Base-by-base conservation (phyloP, 1,139 yeast genomes). In the Saccharomyces hybrid region DNA sequence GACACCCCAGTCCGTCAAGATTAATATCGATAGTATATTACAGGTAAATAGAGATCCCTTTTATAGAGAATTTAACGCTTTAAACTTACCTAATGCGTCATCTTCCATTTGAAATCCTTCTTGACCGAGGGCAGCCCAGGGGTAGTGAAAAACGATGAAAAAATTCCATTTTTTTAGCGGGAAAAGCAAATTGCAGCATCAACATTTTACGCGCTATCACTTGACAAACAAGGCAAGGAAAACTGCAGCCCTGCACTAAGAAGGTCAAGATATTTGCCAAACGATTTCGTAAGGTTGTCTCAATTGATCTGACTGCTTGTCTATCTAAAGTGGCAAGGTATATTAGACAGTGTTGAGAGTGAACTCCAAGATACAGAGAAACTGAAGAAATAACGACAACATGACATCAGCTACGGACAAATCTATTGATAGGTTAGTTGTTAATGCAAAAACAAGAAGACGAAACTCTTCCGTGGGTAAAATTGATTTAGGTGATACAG, bases 31-130 rank as follows among this genome's bases (percentile, higher is more conserved):
- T 9, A 29, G 31, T 5, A 9, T 13, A 9, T 5, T 26, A 26
- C 31, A 29, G 13, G 5, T 9, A 29, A 29, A 29, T 84, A 44
- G 95, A 93, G 47, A 69, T 90, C 5, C 2, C 13, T 9, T 5
- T 29, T 9, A 29, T 29, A 29, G 31, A 29, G 13, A 13, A 29
- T 8, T 13, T 28, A 28, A 3, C 20, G 8, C 11, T 9, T 7
- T 9, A 6, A 14, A 8, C 23, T 14, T 34, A 16, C 20, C 41
- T 7, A 34, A 8, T n/a, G 14, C 16, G 20, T 14, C 41, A 14
- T 34, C 20, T n/a, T n/a, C 41, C 41, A 8, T 34, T 34, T 14
- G 8, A 34, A 9, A 14, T 14, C n/a, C 41, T 34, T 34, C n/a
- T 11, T 6, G 41, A 9, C 20, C 41, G 41, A 34, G 41, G 27